Percentiles rank a stretch among this genome's conserved stretches.
These are phyloP conservation scores for Lobosporangium transversale DNA, from an alignment of 192 early-diverging fungal species.

Conservation along the genomic window DNA sequence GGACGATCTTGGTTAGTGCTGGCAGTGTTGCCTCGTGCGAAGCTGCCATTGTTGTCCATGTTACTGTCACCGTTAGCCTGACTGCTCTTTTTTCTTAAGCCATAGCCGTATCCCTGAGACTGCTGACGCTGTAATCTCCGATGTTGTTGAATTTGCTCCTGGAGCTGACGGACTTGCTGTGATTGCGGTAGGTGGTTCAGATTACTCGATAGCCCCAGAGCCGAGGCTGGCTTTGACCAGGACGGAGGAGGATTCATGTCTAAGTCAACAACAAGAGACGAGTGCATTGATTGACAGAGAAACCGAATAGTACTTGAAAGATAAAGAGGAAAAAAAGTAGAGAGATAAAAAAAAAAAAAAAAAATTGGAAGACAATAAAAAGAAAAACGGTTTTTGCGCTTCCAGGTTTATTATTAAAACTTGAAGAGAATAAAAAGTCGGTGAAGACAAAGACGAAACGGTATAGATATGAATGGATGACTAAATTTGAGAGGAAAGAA, in stretches of 20 bases:
- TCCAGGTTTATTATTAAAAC: too few relatives aligned
- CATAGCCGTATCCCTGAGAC: conserved; percentile 26
- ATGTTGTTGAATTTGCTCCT: conserved; percentile 49
- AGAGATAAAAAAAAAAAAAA: conserved; percentile 3
- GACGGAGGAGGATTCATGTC: conserved; percentile 42
- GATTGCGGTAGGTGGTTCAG: conserved; percentile 37
- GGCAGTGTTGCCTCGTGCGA: neutral
- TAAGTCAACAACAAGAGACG: conserved; percentile 33
- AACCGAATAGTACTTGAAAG: neutral
- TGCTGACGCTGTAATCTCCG: conserved; percentile 39
- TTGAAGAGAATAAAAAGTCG: too few relatives aligned
- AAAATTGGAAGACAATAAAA: conserved; percentile 1
- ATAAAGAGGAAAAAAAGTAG: neutral
- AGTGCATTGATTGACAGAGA: conserved; percentile 22
- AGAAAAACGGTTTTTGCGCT: too few relatives aligned
- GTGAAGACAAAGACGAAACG: too few relatives aligned
- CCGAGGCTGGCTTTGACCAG: conserved; percentile 42
- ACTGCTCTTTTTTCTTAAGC: conserved; percentile 24
- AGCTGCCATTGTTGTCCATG: neutral
- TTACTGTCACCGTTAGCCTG: neutral
- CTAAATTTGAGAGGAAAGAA: too few relatives aligned
- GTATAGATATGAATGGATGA: too few relatives aligned
- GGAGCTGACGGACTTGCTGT: conserved; percentile 42
- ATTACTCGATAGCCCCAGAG: conserved; percentile 33
- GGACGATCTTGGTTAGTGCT: conserved; percentile 16